These are phyloP conservation scores for Cucurbita pepo DNA, from an alignment of 306 rosid species.

Conservation along the genomic window DNA sequence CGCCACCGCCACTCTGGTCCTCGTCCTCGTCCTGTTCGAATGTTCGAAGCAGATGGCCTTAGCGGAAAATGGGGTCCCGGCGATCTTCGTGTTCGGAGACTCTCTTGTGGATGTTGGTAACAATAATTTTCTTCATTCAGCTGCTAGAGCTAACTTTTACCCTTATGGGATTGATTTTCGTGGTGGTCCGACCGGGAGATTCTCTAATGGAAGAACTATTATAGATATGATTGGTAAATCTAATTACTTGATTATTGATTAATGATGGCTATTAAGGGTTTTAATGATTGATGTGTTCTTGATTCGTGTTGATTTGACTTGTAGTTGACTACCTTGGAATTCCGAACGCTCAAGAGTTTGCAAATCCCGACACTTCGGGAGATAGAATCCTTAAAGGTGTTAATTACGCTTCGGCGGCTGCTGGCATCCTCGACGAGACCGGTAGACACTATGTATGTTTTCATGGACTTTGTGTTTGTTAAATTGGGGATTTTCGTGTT, in stretches of 20 bases:
- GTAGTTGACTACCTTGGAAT: constrained; percentile 53
- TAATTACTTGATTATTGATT: too few species aligned
- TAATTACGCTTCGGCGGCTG: constrained; percentile 68
- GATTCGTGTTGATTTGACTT: too few species aligned
- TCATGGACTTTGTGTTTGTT: not conserved
- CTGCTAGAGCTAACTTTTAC: constrained; percentile 44
- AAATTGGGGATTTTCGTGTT: too few species aligned
- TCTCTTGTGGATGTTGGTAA: constrained; percentile 80
- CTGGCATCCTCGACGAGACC: constrained; percentile 63
- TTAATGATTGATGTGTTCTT: not conserved
- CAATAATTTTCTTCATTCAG: constrained; percentile 40
- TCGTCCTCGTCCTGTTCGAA: constrained; percentile 7
- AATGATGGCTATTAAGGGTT: too few species aligned
- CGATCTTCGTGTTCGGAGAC: constrained; percentile 73
- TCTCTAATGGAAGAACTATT: constrained; percentile 55
- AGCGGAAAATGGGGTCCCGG: constrained; percentile 35
- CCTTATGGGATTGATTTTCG: constrained; percentile 65
- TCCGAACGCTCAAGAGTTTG: constrained; percentile 48
- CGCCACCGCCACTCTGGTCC: too few species aligned
- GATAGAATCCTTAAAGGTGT: constrained; percentile 39
- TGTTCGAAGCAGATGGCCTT: constrained; percentile 4
- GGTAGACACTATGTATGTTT: constrained; percentile 49
- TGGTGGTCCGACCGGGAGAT: constrained; percentile 64
- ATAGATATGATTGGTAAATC: constrained; percentile 47
- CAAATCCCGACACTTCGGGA: constrained; percentile 37